phyloP scores from a whole-genome alignment of 2,329 filamentous ascomycete species.

The Exophiala viscosa region DNA sequence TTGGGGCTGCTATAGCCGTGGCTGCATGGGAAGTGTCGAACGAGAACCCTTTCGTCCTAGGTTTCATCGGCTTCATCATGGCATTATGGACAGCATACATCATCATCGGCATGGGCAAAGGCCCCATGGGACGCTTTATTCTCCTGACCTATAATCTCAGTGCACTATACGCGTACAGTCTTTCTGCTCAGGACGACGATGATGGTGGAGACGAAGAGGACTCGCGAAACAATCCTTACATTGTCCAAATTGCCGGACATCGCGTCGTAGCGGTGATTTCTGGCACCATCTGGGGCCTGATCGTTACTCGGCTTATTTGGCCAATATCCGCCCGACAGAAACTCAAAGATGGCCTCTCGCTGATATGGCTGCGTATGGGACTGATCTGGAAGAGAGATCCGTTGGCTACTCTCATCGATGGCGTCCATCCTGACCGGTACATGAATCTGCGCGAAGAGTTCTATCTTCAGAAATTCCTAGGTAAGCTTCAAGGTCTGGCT shows the following conservation, averaged over 20 bases:
- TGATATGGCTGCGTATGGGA: conserved; percentile 92
- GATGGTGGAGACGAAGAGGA: conserved; percentile 82
- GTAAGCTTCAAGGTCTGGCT: conserved; percentile 70
- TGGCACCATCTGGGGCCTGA: conserved; percentile 86
- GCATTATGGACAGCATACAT: conserved; percentile 84
- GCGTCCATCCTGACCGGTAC: conserved; percentile 60
- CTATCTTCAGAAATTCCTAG: conserved; percentile 74
- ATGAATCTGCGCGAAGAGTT: conserved; percentile 86
- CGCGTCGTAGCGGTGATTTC: conserved; percentile 80
- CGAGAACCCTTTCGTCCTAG: conserved; percentile 71
- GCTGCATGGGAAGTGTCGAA: conserved; percentile 72
- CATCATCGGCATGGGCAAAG: conserved; percentile 77
- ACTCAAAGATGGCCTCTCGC: conserved; percentile 80
- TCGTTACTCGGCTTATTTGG: conserved; percentile 87
- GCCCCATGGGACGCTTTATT: conserved; percentile 87
- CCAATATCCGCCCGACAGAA: conserved; percentile 86
- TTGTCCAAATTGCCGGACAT: conserved; percentile 82
- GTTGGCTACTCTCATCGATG: conserved; percentile 66
- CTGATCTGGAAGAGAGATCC: conserved; percentile 95
- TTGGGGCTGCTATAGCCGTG: conserved; percentile 73
- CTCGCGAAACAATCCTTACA: conserved; percentile 76
- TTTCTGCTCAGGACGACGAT: conserved; percentile 68
- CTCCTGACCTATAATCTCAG: conserved; percentile 95
- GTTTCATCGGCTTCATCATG: conserved; percentile 76
- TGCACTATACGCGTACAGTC: conserved; percentile 87